phyloP scores from a whole-genome alignment of 2,329 filamentous ascomycete genomes.

The Thelonectria olida region DNA sequence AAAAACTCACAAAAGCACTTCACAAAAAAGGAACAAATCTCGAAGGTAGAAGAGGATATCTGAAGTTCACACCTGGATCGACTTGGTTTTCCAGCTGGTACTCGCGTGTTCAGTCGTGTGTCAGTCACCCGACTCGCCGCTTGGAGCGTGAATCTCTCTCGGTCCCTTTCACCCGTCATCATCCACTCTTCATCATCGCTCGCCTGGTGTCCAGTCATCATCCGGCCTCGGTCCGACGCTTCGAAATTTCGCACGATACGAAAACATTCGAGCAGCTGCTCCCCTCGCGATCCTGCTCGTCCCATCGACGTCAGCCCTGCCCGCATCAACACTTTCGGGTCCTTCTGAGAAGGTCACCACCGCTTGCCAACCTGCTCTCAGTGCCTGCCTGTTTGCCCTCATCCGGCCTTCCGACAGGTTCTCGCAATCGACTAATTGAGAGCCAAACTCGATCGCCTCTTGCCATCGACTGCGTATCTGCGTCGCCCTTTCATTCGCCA shows the following conservation, averaged over 20 bases:
- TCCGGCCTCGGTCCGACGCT: conserved; percentile 25
- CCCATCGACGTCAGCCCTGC: conserved; percentile 7
- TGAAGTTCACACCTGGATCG: conserved; percentile 34
- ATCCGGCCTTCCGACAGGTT: conserved; percentile 8
- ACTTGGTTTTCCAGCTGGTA: conserved; percentile 35
- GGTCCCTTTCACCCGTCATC: conserved; percentile 19
- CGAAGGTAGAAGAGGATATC: conserved; percentile 21
- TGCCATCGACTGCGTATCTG: conserved; percentile 26
- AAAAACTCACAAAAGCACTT: conserved; percentile 31
- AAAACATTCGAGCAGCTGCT: conserved; percentile 15
- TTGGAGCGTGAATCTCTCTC: conserved; percentile 35
- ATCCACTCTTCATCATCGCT: conserved; percentile 8
- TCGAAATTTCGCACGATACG: conserved; percentile 6
- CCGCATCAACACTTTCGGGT: neutral
- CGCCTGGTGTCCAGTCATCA: conserved; percentile 21
- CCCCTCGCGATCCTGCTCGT: conserved; percentile 24
- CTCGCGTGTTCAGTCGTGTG: conserved; percentile 36
- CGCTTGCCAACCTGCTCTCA: conserved; percentile 9
- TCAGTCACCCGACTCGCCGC: conserved; percentile 33
- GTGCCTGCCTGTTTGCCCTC: conserved; percentile 16
- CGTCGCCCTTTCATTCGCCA: conserved; percentile 38
- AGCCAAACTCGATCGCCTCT: conserved; percentile 17
- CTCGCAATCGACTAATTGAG: conserved; percentile 13
- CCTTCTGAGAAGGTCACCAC: conserved; percentile 11
- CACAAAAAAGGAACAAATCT: conserved; percentile 39